Evolutionary conservation across 1,284 basidiomycete genomes (phyloP).

Genomic region (Cutaneotrichosporon dermatis): DNA sequence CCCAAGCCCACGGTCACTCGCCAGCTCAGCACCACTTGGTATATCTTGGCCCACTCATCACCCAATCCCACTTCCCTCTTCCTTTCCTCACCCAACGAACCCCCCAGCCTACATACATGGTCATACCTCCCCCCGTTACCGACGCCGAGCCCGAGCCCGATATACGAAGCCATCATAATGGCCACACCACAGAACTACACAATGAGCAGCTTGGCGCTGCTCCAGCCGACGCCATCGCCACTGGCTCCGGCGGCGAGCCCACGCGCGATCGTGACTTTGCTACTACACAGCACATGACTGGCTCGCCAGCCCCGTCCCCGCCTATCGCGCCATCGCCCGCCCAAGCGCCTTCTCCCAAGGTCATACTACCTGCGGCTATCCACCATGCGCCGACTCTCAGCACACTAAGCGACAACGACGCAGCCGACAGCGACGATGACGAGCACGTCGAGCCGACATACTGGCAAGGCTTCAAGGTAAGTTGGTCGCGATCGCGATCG

Average conservation of each 20-base stretch:
- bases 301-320: neutral
- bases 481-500: neutral
- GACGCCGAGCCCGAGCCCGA: conserved; percentile 23
- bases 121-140: conserved; percentile 15
- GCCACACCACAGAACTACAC: conserved; percentile 1
- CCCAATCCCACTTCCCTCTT: neutral
- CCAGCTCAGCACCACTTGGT: too few species aligned
- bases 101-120: conserved; percentile 10
- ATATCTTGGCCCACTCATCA: too few species aligned
- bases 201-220: neutral
- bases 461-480: conserved; percentile 16
- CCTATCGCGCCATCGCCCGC: conserved; percentile 1
- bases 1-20: too few species aligned
- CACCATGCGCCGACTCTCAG: neutral
- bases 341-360: neutral
- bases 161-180: conserved; percentile 19
- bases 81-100: neutral
- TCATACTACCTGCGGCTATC: neutral
- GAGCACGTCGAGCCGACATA: conserved; percentile 5
- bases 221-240: neutral
- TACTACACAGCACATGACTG: neutral
- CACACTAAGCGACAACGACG: conserved; percentile 5
- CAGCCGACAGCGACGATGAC: neutral
- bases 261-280: conserved; percentile 2
- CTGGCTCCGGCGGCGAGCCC: neutral